These are phyloP conservation scores for Gyrodon lividus DNA, from an alignment of 768 basidiomycete species.

Conservation along the genomic window DNA sequence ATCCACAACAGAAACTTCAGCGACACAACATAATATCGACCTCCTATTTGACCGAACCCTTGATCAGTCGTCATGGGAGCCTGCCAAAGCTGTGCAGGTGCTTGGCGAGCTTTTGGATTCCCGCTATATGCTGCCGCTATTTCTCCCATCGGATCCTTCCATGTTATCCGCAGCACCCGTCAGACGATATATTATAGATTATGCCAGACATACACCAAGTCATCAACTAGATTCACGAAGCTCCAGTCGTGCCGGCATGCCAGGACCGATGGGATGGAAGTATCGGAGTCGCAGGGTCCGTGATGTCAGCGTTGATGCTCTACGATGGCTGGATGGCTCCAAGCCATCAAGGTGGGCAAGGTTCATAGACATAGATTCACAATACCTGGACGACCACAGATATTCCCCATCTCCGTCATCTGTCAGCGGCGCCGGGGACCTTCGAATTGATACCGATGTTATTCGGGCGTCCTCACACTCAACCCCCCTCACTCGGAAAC, in stretches of 20 bases:
- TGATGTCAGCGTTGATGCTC: conserved; percentile 53
- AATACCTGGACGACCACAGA: conserved; percentile 32
- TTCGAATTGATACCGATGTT: conserved; percentile 41
- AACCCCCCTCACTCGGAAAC: conserved; percentile 67
- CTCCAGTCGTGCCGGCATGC: conserved; percentile 39
- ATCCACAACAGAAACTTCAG: conserved; percentile 35
- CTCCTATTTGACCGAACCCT: conserved; percentile 70
- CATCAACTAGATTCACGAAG: conserved; percentile 35
- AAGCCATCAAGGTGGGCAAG: conserved; percentile 56
- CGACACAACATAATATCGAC: conserved; percentile 64
- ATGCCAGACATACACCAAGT: conserved; percentile 11
- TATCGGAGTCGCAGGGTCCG: conserved; percentile 59
- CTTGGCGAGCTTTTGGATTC: conserved; percentile 92
- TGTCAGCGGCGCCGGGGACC: conserved; percentile 32
- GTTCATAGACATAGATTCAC: conserved; percentile 34
- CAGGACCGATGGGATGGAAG: conserved; percentile 55
- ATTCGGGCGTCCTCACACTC: conserved; percentile 14
- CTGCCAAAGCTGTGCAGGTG: conserved; percentile 72
- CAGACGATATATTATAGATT: conserved; percentile 31
- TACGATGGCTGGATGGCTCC: conserved; percentile 72
- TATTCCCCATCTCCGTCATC: conserved; percentile 26
- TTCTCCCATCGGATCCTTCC: conserved; percentile 78
- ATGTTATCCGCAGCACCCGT: conserved; percentile 70
- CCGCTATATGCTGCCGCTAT: conserved; percentile 86
- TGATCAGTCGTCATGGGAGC: conserved; percentile 73